Conservation (phyloP, 768 basidiomycete species). For the Leucocoprinus birnbaumii region DNA sequence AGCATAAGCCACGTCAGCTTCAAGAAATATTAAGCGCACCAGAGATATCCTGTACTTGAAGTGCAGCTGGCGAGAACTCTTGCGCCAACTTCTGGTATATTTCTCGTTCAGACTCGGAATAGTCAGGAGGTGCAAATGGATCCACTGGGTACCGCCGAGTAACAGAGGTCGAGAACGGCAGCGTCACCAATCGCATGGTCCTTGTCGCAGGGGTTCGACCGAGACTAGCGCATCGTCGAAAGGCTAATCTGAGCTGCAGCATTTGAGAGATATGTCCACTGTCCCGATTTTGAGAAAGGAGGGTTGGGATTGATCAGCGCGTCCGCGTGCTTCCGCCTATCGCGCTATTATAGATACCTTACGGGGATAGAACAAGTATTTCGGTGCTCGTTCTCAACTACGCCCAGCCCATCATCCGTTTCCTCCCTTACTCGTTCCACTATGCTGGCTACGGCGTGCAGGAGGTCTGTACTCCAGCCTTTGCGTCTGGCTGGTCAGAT, state of each 20-base stretch:
- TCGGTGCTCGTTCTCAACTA: neutral
- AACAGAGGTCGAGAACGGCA: neutral
- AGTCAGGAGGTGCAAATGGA: slow-evolving; percentile 18
- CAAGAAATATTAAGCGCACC: slow-evolving; percentile 47
- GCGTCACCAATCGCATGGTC: neutral
- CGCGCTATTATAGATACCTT: neutral
- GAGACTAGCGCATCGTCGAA: neutral
- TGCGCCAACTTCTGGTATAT: slow-evolving; percentile 73
- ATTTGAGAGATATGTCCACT: neutral
- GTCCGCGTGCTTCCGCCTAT: neutral
- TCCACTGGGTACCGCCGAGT: slow-evolving; percentile 15
- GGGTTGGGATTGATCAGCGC: slow-evolving; percentile 4
- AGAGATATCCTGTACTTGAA: slow-evolving; percentile 93
- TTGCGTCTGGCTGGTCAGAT: neutral
- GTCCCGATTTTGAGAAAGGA: neutral
- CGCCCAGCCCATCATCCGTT: neutral
- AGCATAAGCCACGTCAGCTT: neutral
- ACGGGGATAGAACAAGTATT: neutral
- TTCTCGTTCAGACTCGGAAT: slow-evolving; percentile 61
- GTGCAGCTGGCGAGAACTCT: slow-evolving; percentile 73
- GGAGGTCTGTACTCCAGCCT: slow-evolving; percentile 1
- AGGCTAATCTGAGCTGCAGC: slow-evolving; percentile 4
- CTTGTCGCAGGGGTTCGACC: slow-evolving; percentile 14
- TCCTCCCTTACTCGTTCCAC: neutral
- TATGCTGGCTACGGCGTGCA: slow-evolving; percentile 4